These are phyloP conservation scores for Ophiostoma angusticollis DNA, from an alignment of 2,329 filamentous ascomycete species.

Conservation along the genomic window DNA sequence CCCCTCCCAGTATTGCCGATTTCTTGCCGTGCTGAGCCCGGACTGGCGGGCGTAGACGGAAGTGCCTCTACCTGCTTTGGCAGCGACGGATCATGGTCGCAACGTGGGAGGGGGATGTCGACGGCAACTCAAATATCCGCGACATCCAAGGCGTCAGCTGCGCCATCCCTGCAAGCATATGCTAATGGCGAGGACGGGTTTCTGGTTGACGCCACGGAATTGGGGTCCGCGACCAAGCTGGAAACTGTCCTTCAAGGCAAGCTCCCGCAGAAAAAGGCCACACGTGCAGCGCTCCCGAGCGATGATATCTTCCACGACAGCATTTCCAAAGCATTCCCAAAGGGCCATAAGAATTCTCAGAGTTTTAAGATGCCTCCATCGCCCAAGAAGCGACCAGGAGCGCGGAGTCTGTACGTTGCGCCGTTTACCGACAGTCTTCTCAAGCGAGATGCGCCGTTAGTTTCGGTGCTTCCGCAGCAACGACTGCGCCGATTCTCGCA, in stretches of 20 bases:
- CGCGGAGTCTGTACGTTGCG: not conserved
- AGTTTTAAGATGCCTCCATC: not conserved
- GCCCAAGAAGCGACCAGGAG: not conserved
- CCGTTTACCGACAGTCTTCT: slow-evolving; percentile 12
- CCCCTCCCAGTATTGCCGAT: not conserved
- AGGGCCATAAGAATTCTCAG: not conserved
- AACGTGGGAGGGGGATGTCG: not conserved
- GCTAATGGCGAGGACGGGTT: slow-evolving; percentile 5
- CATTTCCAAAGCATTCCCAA: no score
- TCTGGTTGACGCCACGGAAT: slow-evolving; percentile 2
- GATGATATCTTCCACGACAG: not conserved
- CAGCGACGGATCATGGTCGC: not conserved
- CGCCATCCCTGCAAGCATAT: slow-evolving; percentile 8
- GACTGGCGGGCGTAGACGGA: no score
- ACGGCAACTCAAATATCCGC: not conserved
- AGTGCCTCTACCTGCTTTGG: not conserved
- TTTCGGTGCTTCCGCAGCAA: not conserved
- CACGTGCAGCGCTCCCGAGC: not conserved
- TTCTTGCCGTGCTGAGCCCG: no score
- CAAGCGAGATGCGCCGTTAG: slow-evolving; percentile 6
- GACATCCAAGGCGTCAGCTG: slow-evolving; percentile 12
- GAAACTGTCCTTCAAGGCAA: slow-evolving; percentile 2
- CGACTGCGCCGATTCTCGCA: not conserved
- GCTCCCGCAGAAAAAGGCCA: not conserved
- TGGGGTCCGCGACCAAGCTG: slow-evolving; percentile 3